These are phyloP conservation scores for Pneumocystis carinii DNA, from an alignment of 1,139 yeast genomes.

Conservation along the genomic window DNA sequence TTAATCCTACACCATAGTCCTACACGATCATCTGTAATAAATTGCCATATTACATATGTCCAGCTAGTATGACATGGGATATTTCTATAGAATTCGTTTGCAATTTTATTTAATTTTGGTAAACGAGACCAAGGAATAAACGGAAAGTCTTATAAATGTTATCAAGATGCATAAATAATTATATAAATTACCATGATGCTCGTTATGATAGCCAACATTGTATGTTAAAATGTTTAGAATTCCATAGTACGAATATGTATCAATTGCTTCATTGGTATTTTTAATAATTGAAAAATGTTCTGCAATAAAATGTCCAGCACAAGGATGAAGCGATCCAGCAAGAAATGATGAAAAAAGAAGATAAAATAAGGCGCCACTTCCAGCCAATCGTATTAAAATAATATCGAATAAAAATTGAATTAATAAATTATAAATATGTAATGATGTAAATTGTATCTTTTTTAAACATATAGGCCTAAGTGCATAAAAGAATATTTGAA, in stretches of 20 bases:
- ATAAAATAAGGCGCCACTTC: conserved; percentile 49
- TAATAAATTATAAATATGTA: conserved; percentile 36
- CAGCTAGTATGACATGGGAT: conserved; percentile 67
- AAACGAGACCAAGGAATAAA: conserved; percentile 80
- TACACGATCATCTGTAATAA: conserved; percentile 52
- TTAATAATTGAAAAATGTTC: conserved; percentile 73
- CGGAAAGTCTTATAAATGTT: conserved; percentile 30
- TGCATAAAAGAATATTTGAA: conserved; percentile 79
- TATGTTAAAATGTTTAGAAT: conserved; percentile 60
- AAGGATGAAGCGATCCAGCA: conserved; percentile 86
- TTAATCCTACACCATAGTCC: conserved; percentile 70
- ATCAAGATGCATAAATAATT: neutral
- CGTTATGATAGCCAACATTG: conserved; percentile 90
- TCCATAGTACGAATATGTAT: conserved; percentile 83
- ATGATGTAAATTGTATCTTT: conserved; percentile 52
- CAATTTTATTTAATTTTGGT: conserved; percentile 49
- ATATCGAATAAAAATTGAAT: conserved; percentile 47
- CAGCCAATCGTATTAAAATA: conserved; percentile 43
- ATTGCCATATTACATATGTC: conserved; percentile 62
- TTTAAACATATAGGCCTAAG: conserved; percentile 79
- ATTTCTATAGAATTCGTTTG: conserved; percentile 68
- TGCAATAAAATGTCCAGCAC: conserved; percentile 90
- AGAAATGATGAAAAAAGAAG: conserved; percentile 63
- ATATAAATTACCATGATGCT: conserved; percentile 47
- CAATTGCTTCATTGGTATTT: conserved; percentile 29